Percentiles rank a stretch among this genome's conserved stretches.
Conservation (phyloP, 495 filamentous ascomycete genomes). For the Penicillium bialowiezense region DNA sequence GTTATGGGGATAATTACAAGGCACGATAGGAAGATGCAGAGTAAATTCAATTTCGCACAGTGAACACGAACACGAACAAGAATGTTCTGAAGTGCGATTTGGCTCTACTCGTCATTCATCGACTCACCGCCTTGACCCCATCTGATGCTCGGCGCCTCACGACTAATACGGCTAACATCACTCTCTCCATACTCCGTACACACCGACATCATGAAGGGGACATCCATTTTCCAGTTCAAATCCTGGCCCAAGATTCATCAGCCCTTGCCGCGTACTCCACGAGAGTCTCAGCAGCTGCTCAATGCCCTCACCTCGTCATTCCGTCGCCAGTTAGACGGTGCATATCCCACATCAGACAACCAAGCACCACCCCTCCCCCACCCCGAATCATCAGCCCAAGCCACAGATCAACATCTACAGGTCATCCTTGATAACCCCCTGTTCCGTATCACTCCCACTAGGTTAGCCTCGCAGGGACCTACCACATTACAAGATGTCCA, state of each 20-base stretch:
- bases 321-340: constrained; percentile 64
- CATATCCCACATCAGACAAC: constrained; percentile 48
- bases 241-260: constrained; percentile 64
- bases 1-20: no score
- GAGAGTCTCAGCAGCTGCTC: constrained; percentile 67
- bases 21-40: no score
- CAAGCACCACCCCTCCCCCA: constrained; percentile 27
- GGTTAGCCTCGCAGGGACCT: constrained; percentile 9
- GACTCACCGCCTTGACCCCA: constrained; percentile 7
- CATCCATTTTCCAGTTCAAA: constrained; percentile 39
- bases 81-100: constrained; percentile 5
- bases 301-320: constrained; percentile 73
- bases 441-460: constrained; percentile 36
- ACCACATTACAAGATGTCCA: constrained; percentile 6
- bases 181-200: neutral
- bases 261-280: constrained; percentile 61
- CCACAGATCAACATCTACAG: constrained; percentile 32
- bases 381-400: constrained; percentile 50
- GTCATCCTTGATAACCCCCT: constrained; percentile 72
- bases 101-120: constrained; percentile 8
- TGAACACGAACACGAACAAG: no score
- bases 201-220: constrained; percentile 43
- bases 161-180: no score
- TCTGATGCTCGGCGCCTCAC: no score
- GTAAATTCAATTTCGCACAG: no score